Percentiles rank a stretch among this genome's conserved stretches.
Evolutionary conservation across 768 basidiomycete species (phyloP).

Genomic region (Fibroporia radiculosa): DNA sequence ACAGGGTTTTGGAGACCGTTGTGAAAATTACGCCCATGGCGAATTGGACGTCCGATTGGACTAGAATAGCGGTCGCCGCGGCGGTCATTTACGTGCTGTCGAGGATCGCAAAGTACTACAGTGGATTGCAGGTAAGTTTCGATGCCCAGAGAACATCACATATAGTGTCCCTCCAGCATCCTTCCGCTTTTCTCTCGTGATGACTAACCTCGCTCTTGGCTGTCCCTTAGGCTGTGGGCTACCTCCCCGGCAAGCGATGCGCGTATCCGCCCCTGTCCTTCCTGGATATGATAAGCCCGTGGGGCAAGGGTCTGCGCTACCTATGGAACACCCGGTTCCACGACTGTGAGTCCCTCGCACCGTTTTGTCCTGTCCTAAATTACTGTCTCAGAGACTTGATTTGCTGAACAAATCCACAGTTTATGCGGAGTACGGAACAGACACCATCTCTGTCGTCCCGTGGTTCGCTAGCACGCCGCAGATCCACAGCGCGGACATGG

Average conservation of each 20-base stretch:
- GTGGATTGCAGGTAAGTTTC: conserved; percentile 22
- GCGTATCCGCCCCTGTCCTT: conserved; percentile 34
- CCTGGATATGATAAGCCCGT: no score
- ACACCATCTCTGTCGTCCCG: conserved; percentile 9
- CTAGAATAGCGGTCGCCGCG: no score
- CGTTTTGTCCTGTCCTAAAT: no score
- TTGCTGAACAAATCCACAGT: conserved; percentile 13
- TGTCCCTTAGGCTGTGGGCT: conserved; percentile 24
- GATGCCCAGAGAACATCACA: neutral
- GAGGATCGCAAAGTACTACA: conserved; percentile 23
- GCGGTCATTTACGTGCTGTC: conserved; percentile 26
- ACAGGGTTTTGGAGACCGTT: no score
- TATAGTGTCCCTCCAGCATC: no score
- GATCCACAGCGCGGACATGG: conserved; percentile 7
- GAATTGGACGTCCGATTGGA: no score
- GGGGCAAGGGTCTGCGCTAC: no score
- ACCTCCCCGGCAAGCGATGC: conserved; percentile 32
- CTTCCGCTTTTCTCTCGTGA: no score
- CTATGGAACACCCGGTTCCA: no score
- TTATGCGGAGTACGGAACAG: conserved; percentile 6
- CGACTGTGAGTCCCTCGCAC: no score
- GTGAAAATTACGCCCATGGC: no score
- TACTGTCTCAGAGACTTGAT: no score
- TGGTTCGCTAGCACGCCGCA: conserved; percentile 6
- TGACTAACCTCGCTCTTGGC: neutral